Percentiles rank a stretch among this genome's conserved stretches.
These are phyloP conservation scores for Pseudoturritis turrita DNA, from an alignment of 345 rosid species.

Conservation along the genomic window DNA sequence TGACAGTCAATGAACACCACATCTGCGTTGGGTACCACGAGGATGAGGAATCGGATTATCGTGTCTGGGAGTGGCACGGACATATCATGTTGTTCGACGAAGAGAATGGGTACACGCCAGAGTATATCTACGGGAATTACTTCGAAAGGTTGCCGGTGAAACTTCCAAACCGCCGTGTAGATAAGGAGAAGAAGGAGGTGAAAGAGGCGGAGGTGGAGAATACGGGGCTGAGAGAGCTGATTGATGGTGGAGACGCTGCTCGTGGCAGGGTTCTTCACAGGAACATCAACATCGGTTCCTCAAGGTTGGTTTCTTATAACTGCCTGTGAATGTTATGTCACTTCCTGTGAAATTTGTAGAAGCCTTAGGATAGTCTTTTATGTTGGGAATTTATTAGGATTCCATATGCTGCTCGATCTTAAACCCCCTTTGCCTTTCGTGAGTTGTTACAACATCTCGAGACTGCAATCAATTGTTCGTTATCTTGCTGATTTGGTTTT, in stretches of 20 bases:
- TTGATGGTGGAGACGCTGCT: slow-evolving; percentile 53
- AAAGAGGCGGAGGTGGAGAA: slow-evolving; percentile 46
- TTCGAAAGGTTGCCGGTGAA: slow-evolving; percentile 78
- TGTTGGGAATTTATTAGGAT: background rate
- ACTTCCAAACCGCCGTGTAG: slow-evolving; percentile 8
- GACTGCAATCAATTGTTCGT: background rate
- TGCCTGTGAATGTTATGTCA: background rate
- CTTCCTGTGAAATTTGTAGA: background rate
- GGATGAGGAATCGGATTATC: slow-evolving; percentile 77
- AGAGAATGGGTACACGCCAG: slow-evolving; percentile 76
- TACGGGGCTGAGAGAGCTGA: slow-evolving; percentile 83
- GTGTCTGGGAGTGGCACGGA: slow-evolving; percentile 99
- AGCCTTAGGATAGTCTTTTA: background rate
- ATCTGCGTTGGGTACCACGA: slow-evolving; percentile 85
- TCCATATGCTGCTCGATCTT: background rate
- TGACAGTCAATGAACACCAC: slow-evolving; percentile 80
- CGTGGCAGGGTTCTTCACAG: slow-evolving; percentile 80
- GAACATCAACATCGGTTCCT: slow-evolving; percentile 55
- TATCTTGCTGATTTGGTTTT: background rate
- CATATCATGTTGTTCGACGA: slow-evolving; percentile 94
- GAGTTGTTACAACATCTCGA: background rate
- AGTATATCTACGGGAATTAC: slow-evolving; percentile 95
- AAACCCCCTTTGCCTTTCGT: background rate
- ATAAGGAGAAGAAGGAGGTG: slow-evolving; percentile 36
- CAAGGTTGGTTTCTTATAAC: slow-evolving; percentile 42